Evolutionary conservation across 306 rosid genomes (phyloP).

Genomic region (Dalbergia oliveri): DNA sequence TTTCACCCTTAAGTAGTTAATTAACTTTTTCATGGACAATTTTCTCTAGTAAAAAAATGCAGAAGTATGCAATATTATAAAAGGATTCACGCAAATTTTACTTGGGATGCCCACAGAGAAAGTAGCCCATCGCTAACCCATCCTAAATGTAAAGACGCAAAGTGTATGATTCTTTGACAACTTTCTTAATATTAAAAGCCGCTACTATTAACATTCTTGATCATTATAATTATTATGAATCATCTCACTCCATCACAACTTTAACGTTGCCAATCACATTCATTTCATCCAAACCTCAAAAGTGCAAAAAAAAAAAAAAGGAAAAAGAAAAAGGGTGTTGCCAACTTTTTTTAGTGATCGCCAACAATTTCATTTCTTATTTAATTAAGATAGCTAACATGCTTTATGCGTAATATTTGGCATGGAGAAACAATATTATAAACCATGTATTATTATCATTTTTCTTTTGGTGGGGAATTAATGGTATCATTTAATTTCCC

Average conservation of each 20-base stretch:
- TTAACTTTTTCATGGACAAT: not conserved
- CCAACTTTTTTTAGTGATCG: not conserved
- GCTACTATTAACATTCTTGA: conserved; percentile 3
- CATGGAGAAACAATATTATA: not conserved
- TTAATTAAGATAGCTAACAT: not conserved
- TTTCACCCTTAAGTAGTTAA: not conserved
- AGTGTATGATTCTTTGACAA: conserved; percentile 26
- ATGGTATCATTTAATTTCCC: not conserved
- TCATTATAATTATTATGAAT: not conserved
- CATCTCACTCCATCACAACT: conserved; percentile 15
- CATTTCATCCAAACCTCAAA: not conserved
- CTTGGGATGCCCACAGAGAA: not conserved
- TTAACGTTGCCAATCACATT: conserved; percentile 21
- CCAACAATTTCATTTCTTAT: not conserved
- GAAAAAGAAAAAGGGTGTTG: not conserved
- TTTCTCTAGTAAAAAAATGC: not conserved
- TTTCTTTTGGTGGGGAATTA: not conserved
- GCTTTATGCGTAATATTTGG: not conserved
- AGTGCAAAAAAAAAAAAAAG: not conserved
- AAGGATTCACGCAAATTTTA: not conserved
- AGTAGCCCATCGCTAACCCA: not conserved
- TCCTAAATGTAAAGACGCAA: conserved; percentile 1
- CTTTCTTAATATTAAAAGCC: conserved; percentile 5
- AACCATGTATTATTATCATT: not conserved
- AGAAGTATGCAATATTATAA: not conserved